phyloP scores from a whole-genome alignment of 306 rosid genomes.

The Bauhinia variegata region DNA sequence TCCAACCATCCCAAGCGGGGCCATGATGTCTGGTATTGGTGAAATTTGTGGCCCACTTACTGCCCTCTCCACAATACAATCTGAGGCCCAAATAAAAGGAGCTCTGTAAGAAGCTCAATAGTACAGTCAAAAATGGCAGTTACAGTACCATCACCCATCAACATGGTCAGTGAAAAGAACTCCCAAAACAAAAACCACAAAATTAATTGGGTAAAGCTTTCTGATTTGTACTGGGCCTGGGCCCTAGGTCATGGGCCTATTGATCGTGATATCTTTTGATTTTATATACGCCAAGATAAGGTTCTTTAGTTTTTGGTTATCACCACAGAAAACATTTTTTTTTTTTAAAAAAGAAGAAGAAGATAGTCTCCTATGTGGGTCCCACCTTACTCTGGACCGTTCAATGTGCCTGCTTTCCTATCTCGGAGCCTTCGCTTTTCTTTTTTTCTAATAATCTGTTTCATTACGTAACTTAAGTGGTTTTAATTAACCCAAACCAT shows the following conservation, averaged over 20 bases:
- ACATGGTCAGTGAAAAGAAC: background rate
- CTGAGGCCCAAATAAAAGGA: slow-evolving; percentile 38
- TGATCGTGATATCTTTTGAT: slow-evolving; percentile 2
- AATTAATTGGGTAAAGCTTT: background rate
- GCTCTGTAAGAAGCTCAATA: too few species aligned
- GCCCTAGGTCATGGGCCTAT: background rate
- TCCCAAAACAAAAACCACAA: too few species aligned
- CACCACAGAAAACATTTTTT: background rate
- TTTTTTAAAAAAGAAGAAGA: too few species aligned
- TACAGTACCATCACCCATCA: slow-evolving; percentile 4
- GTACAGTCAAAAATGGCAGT: slow-evolving; percentile 15
- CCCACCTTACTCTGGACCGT: slow-evolving; percentile 41
- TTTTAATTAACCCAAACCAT: slow-evolving; percentile 29
- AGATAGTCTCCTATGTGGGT: slow-evolving; percentile 22
- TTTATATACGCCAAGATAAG: slow-evolving; percentile 6
- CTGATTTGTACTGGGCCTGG: background rate
- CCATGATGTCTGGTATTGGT: too few species aligned
- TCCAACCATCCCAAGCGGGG: slow-evolving; percentile 39
- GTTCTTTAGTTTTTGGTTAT: background rate
- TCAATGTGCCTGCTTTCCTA: slow-evolving; percentile 43
- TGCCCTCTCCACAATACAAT: slow-evolving; percentile 37
- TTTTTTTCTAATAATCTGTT: too few species aligned
- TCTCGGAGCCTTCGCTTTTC: slow-evolving; percentile 25
- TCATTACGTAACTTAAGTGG: slow-evolving; percentile 16
- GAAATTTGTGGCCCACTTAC: slow-evolving; percentile 47